phyloP scores from a whole-genome alignment of 139 green algal species.

The Asterochloris erici region DNA sequence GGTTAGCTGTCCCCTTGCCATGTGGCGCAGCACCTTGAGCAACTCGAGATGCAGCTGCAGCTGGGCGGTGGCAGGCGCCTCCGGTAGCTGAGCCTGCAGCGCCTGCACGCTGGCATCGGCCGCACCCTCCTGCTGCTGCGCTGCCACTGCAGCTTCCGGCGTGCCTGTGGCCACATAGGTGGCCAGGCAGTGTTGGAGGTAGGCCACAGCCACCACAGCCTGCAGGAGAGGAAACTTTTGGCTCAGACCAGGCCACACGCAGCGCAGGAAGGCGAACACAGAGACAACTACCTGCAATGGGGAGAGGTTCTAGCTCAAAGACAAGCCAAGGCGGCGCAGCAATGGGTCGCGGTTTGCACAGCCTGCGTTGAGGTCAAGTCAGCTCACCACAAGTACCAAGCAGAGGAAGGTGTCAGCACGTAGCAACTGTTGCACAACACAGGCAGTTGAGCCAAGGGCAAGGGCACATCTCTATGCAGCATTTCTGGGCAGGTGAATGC shows the following conservation, averaged over 20 bases:
- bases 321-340: too few relatives aligned
- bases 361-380: too few relatives aligned
- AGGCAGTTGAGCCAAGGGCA: too few relatives aligned
- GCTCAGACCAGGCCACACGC: too few relatives aligned
- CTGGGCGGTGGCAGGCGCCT: neutral
- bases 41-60: conserved; percentile 8
- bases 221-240: neutral
- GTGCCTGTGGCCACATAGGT: neutral
- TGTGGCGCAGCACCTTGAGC: neutral
- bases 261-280: neutral
- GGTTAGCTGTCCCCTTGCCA: neutral
- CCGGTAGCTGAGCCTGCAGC: neutral
- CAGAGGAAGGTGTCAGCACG: too few relatives aligned
- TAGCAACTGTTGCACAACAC: too few relatives aligned
- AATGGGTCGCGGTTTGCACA: too few relatives aligned
- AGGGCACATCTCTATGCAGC: too few relatives aligned
- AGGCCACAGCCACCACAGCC: neutral
- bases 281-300: too few relatives aligned
- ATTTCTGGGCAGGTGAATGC: too few relatives aligned
- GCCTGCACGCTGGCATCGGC: neutral
- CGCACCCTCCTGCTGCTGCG: neutral
- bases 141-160: neutral
- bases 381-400: too few relatives aligned
- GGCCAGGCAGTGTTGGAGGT: neutral
- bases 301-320: too few relatives aligned